Percentiles rank a stretch among this genome's conserved stretches.
phyloP scores from a whole-genome alignment of 495 filamentous ascomycete species.

The Xylaria nigripes region DNA sequence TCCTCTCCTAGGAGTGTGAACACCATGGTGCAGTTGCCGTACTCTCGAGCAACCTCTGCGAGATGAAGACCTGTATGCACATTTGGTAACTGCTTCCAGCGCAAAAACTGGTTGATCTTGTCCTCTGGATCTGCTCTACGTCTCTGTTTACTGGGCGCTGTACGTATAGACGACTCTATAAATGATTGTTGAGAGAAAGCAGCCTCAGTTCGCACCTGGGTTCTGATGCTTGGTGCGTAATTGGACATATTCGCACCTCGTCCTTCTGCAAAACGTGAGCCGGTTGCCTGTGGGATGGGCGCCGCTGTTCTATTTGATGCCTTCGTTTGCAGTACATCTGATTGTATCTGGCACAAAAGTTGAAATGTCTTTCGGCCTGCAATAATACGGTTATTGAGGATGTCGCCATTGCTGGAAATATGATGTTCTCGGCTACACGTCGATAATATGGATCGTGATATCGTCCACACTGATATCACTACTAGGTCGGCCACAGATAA shows the following conservation, averaged over 20 bases:
- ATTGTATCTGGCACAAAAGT: not conserved
- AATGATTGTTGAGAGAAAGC: not conserved
- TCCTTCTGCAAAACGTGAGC: too few species aligned
- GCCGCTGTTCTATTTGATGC: not conserved
- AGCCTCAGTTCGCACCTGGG: not conserved
- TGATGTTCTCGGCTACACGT: too few species aligned
- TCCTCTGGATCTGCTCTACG: not conserved
- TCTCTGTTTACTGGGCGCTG: not conserved
- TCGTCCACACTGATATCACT: not conserved
- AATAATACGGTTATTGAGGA: not conserved
- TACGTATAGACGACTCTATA: too few species aligned
- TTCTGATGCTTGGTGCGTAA: too few species aligned
- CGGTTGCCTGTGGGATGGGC: too few species aligned
- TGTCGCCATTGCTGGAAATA: not conserved
- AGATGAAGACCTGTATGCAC: not conserved
- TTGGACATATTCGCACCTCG: too few species aligned
- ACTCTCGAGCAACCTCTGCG: not conserved
- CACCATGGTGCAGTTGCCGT: not conserved
- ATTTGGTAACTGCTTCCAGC: not conserved
- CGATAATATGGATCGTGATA: not conserved
- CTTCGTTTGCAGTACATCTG: not conserved
- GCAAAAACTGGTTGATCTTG: not conserved
- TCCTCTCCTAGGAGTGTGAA: not conserved
- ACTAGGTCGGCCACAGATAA: too few species aligned
- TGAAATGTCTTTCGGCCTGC: not conserved